Conservation (phyloP, 306 rosid species). For the Glycine tomentella region DNA sequence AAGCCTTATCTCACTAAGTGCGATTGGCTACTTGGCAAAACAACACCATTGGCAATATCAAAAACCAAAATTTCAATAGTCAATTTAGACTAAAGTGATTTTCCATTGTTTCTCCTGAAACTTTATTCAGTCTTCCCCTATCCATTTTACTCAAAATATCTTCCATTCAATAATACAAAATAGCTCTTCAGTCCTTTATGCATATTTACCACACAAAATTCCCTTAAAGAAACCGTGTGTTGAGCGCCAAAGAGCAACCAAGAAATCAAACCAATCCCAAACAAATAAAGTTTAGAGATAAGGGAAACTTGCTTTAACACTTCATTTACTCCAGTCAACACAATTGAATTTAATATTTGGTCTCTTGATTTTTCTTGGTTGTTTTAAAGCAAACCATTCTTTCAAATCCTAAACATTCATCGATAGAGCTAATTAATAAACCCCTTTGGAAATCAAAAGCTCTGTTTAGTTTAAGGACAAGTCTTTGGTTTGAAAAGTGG, state of each 20-base stretch:
- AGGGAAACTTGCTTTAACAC: not conserved
- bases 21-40: constrained; percentile 1
- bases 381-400: not conserved
- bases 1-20: not conserved
- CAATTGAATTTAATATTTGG: not conserved
- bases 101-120: not conserved
- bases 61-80: constrained; percentile 14
- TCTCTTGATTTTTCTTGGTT: not conserved
- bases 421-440: no score
- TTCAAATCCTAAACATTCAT: not conserved
- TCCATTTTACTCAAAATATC: not conserved
- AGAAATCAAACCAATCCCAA: not conserved
- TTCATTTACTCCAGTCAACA: not conserved
- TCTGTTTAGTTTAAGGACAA: no score
- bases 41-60: no score
- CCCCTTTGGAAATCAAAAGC: no score
- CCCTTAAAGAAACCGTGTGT: not conserved
- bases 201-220: not conserved
- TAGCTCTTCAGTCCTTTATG: not conserved
- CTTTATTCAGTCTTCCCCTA: not conserved
- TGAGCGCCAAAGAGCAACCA: constrained; percentile 17
- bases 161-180: not conserved
- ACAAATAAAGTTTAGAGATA: not conserved
- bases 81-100: not conserved
- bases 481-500: no score